These are phyloP conservation scores for Trichoderma sp. DNA, from an alignment of 2,329 filamentous ascomycete genomes.

Conservation along the genomic window DNA sequence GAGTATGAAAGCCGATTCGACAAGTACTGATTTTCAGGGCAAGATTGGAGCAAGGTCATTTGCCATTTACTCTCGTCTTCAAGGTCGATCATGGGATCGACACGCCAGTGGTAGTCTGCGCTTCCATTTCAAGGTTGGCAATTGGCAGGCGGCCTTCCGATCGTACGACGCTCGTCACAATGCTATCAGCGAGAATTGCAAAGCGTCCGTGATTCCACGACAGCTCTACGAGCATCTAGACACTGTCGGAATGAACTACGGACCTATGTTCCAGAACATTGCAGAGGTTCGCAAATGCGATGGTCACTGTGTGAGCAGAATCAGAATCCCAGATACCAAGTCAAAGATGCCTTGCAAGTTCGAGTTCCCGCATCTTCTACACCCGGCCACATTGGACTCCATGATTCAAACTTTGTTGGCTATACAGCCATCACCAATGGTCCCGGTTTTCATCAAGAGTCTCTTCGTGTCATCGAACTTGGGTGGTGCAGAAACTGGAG, in stretches of 20 bases:
- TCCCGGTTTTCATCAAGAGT: slow-evolving; percentile 45
- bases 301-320: slow-evolving; percentile 35
- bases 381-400: slow-evolving; percentile 55
- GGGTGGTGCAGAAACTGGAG: slow-evolving; percentile 29
- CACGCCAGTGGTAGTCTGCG: slow-evolving; percentile 39
- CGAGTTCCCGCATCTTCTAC: slow-evolving; percentile 54
- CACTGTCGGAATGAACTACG: slow-evolving; percentile 51
- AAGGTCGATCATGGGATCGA: slow-evolving; percentile 41
- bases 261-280: slow-evolving; percentile 49
- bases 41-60: slow-evolving; percentile 32
- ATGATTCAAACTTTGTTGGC: slow-evolving; percentile 53
- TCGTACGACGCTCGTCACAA: slow-evolving; percentile 26
- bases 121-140: slow-evolving; percentile 27
- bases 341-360: slow-evolving; percentile 51
- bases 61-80: slow-evolving; percentile 45
- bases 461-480: slow-evolving; percentile 45
- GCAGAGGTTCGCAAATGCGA: slow-evolving; percentile 33
- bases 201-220: slow-evolving; percentile 37
- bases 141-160: slow-evolving; percentile 23
- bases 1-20: slow-evolving; percentile 37
- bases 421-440: slow-evolving; percentile 45
- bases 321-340: slow-evolving; percentile 48
- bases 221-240: slow-evolving; percentile 51
- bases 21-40: not conserved
- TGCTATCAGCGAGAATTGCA: slow-evolving; percentile 30